phyloP scores from a whole-genome alignment of 2,329 filamentous ascomycete genomes.

The Monosporascus cannonballus region DNA sequence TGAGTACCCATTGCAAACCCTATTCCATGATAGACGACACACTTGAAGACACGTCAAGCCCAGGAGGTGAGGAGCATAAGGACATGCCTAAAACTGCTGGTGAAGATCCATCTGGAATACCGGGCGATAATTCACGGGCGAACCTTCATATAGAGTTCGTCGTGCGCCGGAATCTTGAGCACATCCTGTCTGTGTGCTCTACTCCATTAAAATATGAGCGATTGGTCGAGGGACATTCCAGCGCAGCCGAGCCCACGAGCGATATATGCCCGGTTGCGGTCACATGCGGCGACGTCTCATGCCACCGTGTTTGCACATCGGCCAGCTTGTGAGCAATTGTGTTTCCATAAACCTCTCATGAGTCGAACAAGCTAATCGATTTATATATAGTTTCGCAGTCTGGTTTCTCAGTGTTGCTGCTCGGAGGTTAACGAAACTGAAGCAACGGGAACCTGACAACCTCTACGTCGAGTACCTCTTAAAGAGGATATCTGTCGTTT shows the following conservation, averaged over 20 bases:
- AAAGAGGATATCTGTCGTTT: neutral
- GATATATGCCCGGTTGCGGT: constrained; percentile 2
- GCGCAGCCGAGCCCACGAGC: neutral
- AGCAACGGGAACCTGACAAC: neutral
- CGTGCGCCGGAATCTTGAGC: constrained; percentile 4
- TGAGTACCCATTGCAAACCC: too few species aligned
- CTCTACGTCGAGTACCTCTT: neutral
- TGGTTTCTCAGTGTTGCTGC: constrained; percentile 3
- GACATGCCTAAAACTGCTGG: too few species aligned
- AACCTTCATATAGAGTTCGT: constrained; percentile 1
- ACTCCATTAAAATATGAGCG: neutral
- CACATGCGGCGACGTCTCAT: constrained; percentile 9
- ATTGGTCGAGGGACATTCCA: neutral
- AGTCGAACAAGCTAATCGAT: neutral
- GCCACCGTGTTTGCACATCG: constrained; percentile 5
- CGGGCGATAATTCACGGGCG: neutral
- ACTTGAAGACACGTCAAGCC: too few species aligned
- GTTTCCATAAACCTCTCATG: neutral
- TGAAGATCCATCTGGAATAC: neutral
- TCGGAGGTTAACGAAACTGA: neutral
- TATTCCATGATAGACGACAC: neutral
- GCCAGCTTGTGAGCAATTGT: constrained; percentile 8
- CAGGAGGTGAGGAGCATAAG: neutral
- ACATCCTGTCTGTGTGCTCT: constrained; percentile 7
- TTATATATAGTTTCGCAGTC: constrained; percentile 1